phyloP scores from a whole-genome alignment of 805 yeast genomes.

The Torulaspora maleeae region DNA sequence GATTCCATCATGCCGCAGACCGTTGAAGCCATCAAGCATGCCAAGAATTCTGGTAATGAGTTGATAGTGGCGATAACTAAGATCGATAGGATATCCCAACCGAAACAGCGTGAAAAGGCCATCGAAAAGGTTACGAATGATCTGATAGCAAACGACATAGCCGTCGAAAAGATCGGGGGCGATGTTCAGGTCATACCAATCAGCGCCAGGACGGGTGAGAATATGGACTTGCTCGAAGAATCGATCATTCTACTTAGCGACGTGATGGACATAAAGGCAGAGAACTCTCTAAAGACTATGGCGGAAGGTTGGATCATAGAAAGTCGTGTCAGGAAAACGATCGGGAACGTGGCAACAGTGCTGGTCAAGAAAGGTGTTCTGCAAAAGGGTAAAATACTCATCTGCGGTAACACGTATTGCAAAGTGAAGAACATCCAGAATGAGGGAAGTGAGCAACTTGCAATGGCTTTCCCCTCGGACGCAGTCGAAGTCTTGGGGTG shows the following conservation, averaged over 20 bases:
- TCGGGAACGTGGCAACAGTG: slow-evolving; percentile 83
- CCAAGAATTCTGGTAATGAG: slow-evolving; percentile 47
- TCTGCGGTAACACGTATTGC: slow-evolving; percentile 85
- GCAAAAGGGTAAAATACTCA: slow-evolving; percentile 63
- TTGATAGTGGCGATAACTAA: slow-evolving; percentile 90
- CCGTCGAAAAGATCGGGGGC: slow-evolving; percentile 91
- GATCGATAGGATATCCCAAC: slow-evolving; percentile 60
- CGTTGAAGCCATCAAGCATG: slow-evolving; percentile 89
- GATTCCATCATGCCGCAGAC: slow-evolving; percentile 99
- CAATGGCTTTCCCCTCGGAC: slow-evolving; percentile 74
- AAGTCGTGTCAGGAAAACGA: slow-evolving; percentile 71
- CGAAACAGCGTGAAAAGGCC: slow-evolving; percentile 47
- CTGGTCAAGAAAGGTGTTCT: slow-evolving; percentile 76
- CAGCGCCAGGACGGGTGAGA: slow-evolving; percentile 83
- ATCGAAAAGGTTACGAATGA: slow-evolving; percentile 75
- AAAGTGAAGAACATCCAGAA: slow-evolving; percentile 74
- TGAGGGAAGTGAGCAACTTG: slow-evolving; percentile 60
- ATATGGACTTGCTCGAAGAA: slow-evolving; percentile 87
- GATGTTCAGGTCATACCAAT: slow-evolving; percentile 86
- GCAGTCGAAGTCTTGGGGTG: slow-evolving; percentile 93
- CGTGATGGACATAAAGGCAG: slow-evolving; percentile 69
- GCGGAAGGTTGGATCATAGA: slow-evolving; percentile 87
- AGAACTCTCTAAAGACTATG: slow-evolving; percentile 41
- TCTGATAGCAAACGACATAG: slow-evolving; percentile 69
- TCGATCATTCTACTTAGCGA: slow-evolving; percentile 83